Percentiles rank a stretch among this genome's conserved stretches.
Conservation (phyloP, 208 protist species). For the Acanthamoeba castellanii region DNA sequence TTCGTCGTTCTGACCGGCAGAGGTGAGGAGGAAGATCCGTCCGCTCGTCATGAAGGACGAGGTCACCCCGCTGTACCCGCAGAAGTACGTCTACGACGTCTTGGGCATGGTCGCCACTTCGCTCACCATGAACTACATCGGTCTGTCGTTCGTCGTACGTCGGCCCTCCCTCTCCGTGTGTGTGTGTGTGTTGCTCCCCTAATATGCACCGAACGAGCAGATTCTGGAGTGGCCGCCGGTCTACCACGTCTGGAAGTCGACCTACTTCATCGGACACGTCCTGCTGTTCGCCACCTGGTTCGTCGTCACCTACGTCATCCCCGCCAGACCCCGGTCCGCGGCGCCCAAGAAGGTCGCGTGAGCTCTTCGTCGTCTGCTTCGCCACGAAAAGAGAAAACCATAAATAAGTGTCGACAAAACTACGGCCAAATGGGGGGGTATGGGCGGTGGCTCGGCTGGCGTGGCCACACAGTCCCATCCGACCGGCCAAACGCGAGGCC, state of each 20-base stretch:
- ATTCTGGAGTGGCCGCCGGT: constrained; percentile 33
- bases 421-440: no score
- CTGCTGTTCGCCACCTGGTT: constrained; percentile 41
- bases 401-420: neutral
- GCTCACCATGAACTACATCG: constrained; percentile 26
- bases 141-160: constrained; percentile 70
- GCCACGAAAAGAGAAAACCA: neutral
- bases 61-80: neutral
- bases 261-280: constrained; percentile 51
- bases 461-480: no score
- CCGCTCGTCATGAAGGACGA: constrained; percentile 53
- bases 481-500: no score
- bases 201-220: neutral
- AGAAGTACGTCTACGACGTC: constrained; percentile 69
- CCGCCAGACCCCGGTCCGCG: neutral
- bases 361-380: neutral
- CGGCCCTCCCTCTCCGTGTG: neutral
- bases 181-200: neutral
- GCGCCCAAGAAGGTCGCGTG: constrained; percentile 1
- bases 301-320: constrained; percentile 48
- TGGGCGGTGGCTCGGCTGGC: no score
- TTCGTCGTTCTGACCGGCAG: neutral
- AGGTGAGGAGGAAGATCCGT: constrained; percentile 60
- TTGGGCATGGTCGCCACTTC: constrained; percentile 43
- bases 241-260: constrained; percentile 42